phyloP scores from a whole-genome alignment of 73 alveolate genomes.

The Tetrahymena borealis region DNA sequence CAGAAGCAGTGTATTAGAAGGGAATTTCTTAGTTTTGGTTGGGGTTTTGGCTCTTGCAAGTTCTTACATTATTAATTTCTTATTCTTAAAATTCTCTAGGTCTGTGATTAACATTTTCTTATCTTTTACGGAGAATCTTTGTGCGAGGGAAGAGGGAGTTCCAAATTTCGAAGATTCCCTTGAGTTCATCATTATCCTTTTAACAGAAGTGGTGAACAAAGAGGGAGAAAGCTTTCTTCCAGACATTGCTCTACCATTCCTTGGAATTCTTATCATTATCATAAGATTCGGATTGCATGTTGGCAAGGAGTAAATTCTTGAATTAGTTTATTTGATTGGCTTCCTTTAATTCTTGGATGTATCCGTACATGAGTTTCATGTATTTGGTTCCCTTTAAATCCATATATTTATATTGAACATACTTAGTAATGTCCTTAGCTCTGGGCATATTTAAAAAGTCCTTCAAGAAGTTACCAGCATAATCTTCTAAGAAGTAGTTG shows the following conservation, averaged over 20 bases:
- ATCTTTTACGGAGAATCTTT: not conserved
- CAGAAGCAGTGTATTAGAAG: not conserved
- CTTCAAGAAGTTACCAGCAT: not conserved
- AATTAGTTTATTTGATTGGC: not conserved
- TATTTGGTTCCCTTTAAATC: not conserved
- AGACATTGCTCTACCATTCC: not conserved
- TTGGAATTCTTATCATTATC: not conserved
- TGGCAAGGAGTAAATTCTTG: not conserved
- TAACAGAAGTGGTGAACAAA: not conserved
- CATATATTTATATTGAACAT: not conserved
- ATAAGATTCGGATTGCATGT: not conserved
- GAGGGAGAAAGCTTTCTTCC: not conserved
- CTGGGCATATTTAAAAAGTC: not conserved
- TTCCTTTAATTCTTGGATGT: not conserved
- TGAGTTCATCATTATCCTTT: not conserved
- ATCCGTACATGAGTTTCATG: not conserved
- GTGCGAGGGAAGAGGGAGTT: not conserved
- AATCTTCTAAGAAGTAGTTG: not conserved
- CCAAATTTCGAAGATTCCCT: not conserved
- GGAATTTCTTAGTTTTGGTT: not conserved
- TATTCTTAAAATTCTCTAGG: not conserved
- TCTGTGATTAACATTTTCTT: not conserved
- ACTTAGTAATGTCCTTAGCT: not conserved
- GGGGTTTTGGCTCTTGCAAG: not conserved
- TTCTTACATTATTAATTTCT: not conserved